Conservation (phyloP, 805 yeast species). For the Jamesozyma gamospora region DNA sequence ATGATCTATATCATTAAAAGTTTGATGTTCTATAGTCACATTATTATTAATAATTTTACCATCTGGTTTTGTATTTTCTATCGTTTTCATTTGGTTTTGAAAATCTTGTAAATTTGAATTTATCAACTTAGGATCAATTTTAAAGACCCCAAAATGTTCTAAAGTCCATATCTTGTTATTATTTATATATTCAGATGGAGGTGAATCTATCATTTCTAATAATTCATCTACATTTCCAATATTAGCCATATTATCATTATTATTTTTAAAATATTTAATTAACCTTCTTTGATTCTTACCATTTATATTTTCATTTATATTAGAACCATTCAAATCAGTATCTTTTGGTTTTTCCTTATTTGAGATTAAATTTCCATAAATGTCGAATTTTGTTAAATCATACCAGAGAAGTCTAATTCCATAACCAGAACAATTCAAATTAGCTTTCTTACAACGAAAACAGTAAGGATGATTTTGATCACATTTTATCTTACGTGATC, state of each 20-base stretch:
- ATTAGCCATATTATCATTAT: constrained; percentile 67
- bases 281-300: constrained; percentile 59
- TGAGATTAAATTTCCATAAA: constrained; percentile 29
- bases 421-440: constrained; percentile 70
- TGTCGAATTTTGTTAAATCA: constrained; percentile 41
- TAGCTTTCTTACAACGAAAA: constrained; percentile 54
- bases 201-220: constrained; percentile 37
- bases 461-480: constrained; percentile 66
- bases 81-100: too few relatives aligned
- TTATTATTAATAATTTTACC: not conserved
- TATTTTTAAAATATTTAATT: constrained; percentile 65
- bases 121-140: too few relatives aligned
- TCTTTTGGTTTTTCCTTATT: too few relatives aligned
- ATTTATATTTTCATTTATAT: constrained; percentile 6
- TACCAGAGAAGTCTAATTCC: constrained; percentile 73
- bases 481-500: constrained; percentile 72
- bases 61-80: constrained; percentile 2
- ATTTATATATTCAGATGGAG: constrained; percentile 33
- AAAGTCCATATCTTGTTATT: constrained; percentile 40
- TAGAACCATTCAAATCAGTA: too few relatives aligned
- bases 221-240: constrained; percentile 78
- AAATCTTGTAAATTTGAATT: too few relatives aligned
- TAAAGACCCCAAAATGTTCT: constrained; percentile 83
- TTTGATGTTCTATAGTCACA: too few relatives aligned
- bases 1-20: not conserved